Evolutionary conservation across 306 rosid species (phyloP), one percentile per base, ranked within the genome.

Genomic region (Luffa aegyptiaca): DNA sequence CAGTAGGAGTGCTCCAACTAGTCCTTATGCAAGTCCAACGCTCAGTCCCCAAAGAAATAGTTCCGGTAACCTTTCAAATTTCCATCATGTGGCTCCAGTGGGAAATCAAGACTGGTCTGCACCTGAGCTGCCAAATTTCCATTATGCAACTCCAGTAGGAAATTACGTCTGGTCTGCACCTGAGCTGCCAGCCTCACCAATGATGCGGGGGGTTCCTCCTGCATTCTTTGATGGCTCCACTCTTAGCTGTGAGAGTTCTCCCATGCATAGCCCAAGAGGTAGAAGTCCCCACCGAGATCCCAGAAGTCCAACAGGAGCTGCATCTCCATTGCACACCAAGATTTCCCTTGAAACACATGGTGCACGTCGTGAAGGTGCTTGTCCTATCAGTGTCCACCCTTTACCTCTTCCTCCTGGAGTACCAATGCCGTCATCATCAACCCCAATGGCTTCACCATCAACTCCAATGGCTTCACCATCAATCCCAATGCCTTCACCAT

Each of bases 401-500:
- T 84, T 96, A 81, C 99, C 99, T 79, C 87, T 91, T 86, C 99
- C 99, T 80, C 99, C 99, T 26, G 93, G 90, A 75, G 84, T 90
- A 20, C 75, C 83, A 78, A 62, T 82, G 5, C 90, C 87, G 79
- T 85, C 93, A 17, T 33, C 74, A 18, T 66, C 74, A 66, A 41
- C 74, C 16, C 33, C 49, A 18, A 39, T 41, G 51, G 7, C 71
- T 14, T 37, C 21, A 14, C 46, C 46, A 16, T 64, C 71, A 64
- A 8, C 71, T 49, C 56, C 80, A 61, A 36, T 41, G 46, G 12
- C 71, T 14, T 17, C n/a, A 64, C 46, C 45, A 16, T 64, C 71
- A 64, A 36, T 18, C 71, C 65, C 83, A 78, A 57, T 81, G 3
- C 89, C 87, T 80, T 84, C 93, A 16, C 37, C 71, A 16, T 64